A percentile compares a stretch with the other conserved stretches of the same genome.
Evolutionary conservation across 2,329 filamentous ascomycete genomes (phyloP).

Genomic region (Aspergillus arachidicola): DNA sequence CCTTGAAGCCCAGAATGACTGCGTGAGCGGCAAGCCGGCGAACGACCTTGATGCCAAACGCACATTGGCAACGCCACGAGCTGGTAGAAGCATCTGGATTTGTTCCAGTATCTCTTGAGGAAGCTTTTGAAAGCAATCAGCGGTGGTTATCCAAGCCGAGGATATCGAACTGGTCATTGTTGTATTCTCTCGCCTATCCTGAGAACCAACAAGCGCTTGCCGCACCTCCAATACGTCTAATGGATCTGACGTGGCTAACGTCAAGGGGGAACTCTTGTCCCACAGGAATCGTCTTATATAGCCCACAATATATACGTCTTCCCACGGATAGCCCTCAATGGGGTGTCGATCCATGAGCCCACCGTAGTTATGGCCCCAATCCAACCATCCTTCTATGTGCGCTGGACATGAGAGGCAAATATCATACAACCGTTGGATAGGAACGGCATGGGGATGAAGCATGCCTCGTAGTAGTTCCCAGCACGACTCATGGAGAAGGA

Average conservation of each 20-base stretch:
- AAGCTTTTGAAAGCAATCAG: conserved; percentile 19
- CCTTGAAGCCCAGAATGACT: conserved; percentile 25
- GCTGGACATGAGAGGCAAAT: conserved; percentile 23
- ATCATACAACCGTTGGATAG: conserved; percentile 22
- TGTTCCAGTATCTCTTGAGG: conserved; percentile 23
- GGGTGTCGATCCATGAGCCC: conserved; percentile 14
- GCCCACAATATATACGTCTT: conserved; percentile 14
- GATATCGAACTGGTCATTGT: background rate
- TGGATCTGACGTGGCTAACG: background rate
- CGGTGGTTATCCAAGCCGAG: background rate
- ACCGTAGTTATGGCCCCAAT: conserved; percentile 23
- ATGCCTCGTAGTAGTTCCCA: conserved; percentile 21
- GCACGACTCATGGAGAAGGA: conserved; percentile 24
- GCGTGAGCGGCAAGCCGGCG: conserved; percentile 20
- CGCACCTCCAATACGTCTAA: background rate
- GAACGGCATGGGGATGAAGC: conserved; percentile 16
- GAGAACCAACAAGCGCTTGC: background rate
- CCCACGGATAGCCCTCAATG: conserved; percentile 14
- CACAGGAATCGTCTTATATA: conserved; percentile 6
- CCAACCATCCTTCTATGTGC: conserved; percentile 11
- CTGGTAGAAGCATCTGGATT: conserved; percentile 19
- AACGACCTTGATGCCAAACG: conserved; percentile 23
- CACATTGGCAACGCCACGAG: conserved; percentile 16
- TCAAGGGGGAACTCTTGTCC: conserved; percentile 11
- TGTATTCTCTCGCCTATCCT: background rate